Evolutionary conservation across 805 yeast species (phyloP).

Genomic region (Sporopachydermia lactativora): DNA sequence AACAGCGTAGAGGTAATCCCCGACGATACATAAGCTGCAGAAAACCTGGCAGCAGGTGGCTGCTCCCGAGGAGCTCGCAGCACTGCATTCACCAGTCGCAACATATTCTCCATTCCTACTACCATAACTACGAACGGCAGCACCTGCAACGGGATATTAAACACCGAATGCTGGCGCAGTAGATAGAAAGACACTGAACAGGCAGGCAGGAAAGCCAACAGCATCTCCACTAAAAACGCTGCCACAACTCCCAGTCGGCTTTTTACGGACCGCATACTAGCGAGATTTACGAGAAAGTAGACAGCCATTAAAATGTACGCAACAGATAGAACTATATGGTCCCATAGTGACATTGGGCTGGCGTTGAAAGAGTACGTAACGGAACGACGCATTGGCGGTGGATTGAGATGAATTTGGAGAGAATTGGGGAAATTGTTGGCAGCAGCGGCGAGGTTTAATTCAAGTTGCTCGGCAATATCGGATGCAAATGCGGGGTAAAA

Average conservation of each 20-base stretch:
- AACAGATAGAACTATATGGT: slow-evolving; percentile 13
- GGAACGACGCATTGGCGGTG: slow-evolving; percentile 10
- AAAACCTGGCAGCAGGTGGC: slow-evolving; percentile 24
- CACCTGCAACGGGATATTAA: slow-evolving; percentile 26
- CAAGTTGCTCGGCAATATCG: slow-evolving; percentile 10
- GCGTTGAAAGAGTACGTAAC: slow-evolving; percentile 4
- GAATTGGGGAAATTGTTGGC: slow-evolving; percentile 11
- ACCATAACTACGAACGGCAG: slow-evolving; percentile 28
- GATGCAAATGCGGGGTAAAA: slow-evolving; percentile 14
- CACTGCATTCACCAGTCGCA: slow-evolving; percentile 28
- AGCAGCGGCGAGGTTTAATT: slow-evolving; percentile 20
- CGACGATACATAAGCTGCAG: slow-evolving; percentile 22
- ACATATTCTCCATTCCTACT: slow-evolving; percentile 33
- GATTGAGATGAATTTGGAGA: slow-evolving; percentile 8
- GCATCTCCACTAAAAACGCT: slow-evolving; percentile 28
- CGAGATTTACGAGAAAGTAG: slow-evolving; percentile 24
- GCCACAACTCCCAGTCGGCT: slow-evolving; percentile 31
- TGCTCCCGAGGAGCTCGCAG: slow-evolving; percentile 28
- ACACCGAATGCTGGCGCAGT: slow-evolving; percentile 16
- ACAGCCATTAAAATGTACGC: slow-evolving; percentile 18
- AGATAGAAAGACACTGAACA: slow-evolving; percentile 27
- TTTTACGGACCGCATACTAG: slow-evolving; percentile 27
- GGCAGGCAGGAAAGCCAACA: slow-evolving; percentile 27
- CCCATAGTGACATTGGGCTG: slow-evolving; percentile 10
- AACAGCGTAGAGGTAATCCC: slow-evolving; percentile 26